Evolutionary conservation across 2,329 filamentous ascomycete species (phyloP), one percentile per base, ranked within the genome.

Genomic region (Pezicula rhizophila): DNA sequence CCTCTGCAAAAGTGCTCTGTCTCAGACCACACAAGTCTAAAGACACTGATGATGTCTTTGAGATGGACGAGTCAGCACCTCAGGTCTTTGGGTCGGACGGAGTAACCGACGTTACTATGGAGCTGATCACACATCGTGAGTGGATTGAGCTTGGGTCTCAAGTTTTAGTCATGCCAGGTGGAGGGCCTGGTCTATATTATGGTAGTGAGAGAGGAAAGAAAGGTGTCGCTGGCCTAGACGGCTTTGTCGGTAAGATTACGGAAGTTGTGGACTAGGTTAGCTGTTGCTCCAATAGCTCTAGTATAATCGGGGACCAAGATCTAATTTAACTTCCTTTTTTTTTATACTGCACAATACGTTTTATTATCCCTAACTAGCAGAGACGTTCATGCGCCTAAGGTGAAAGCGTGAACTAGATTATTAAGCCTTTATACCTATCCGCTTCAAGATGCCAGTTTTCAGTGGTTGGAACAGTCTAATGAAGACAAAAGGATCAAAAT

Each of bases 61-160:
- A 70, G 8, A 74, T 85, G 42, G 74, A 73, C 43, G 58, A 55
- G 8, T 54, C 59, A 14, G 58, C 60, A 37, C 51, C 57, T 11
- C 51, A 57, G 11, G 67, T 71, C 23, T 73, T 74, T 31, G 73
- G 57, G 17, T 60, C 54, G 2, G 60, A 63, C 51, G 63, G 62
- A 14, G 54, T 60, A 11, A 66, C 72, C 15, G 64, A 84, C 45
- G 78, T 89, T 35, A 78, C 77, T 1, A 73, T 92, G 50, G 84
- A 87, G 56, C 76, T 91, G 43, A 70, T 89, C 18, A 79, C 79
- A 7, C 80, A 77, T 34, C 77, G 82, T 46, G 87, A 91, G 64
- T 91, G 84, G 77, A 77, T 90, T 45, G 83, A 89, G 64, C 64
- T 84, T 44, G 86, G 83, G 2, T 83, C 84, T 35, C 80, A 78